Evolutionary conservation across 2,329 filamentous ascomycete species (phyloP).

Genomic region (Cercospora canescens): DNA sequence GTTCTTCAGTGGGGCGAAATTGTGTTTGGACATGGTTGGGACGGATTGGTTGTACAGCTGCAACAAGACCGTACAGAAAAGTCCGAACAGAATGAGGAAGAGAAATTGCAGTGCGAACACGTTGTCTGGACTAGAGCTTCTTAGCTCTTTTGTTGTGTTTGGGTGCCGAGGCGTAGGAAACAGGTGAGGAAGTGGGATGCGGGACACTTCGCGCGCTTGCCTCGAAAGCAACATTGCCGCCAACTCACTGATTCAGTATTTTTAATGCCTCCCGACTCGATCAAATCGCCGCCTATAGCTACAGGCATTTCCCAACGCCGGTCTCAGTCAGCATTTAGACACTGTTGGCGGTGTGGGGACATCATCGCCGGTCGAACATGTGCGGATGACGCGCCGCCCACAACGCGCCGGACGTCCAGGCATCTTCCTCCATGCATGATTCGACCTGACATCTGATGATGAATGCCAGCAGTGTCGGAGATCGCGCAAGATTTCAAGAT

Average conservation of each 20-base stretch:
- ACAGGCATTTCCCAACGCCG: neutral
- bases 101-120: neutral
- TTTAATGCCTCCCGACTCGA: neutral
- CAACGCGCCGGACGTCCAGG: neutral
- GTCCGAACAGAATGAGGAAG: neutral
- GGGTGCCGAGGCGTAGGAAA: neutral
- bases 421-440: neutral
- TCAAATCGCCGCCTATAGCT: neutral
- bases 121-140: neutral
- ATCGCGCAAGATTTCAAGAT: neutral
- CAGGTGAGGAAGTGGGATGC: slow-evolving; percentile 7
- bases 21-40: slow-evolving; percentile 24
- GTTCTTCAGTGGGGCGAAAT: slow-evolving; percentile 86
- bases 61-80: neutral
- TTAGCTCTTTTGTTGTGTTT: neutral
- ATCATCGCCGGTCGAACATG: neutral
- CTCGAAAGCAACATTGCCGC: neutral
- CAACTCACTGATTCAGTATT: neutral
- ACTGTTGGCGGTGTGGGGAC: neutral
- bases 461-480: neutral
- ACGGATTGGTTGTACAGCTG: neutral
- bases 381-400: neutral
- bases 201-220: neutral
- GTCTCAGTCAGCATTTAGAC: neutral
- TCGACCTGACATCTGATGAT: neutral